Conservation (phyloP, 129 eudicot genomes). For the Solidago caesia region DNA sequence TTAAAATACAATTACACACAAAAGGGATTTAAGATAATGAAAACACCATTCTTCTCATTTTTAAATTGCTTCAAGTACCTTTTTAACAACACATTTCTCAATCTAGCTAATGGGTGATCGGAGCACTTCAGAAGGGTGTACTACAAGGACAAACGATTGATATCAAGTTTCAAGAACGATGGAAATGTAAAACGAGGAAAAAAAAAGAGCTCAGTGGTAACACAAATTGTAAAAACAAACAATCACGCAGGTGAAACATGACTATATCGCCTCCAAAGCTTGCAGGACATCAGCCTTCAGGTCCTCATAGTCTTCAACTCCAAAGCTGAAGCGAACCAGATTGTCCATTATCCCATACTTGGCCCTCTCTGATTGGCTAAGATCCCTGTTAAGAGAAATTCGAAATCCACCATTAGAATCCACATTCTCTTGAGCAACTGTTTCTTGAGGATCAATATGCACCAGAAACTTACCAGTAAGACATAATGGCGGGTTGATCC, state of each 20-base stretch:
- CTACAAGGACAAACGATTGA: background rate
- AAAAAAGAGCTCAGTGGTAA: background rate
- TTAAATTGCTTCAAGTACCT: conserved; percentile 3
- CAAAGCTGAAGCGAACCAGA: conserved; percentile 88
- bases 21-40: background rate
- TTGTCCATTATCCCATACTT: conserved; percentile 85
- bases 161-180: background rate
- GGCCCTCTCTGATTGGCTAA: conserved; percentile 65
- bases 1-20: background rate
- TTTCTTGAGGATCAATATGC: background rate
- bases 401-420: background rate
- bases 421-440: background rate
- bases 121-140: background rate
- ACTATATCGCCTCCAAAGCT: conserved; percentile 75
- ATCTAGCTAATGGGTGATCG: background rate
- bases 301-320: conserved; percentile 80
- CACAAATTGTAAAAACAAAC: conserved; percentile 13
- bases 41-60: background rate
- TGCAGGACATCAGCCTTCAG: conserved; percentile 70
- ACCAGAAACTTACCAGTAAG: conserved; percentile 63
- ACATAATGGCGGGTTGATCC: conserved; percentile 96
- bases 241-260: conserved; percentile 36
- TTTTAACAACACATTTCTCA: background rate
- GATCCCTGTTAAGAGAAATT: conserved; percentile 56
- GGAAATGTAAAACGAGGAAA: background rate